phyloP scores from a whole-genome alignment of 2,329 filamentous ascomycete species.

The Arthrobotrys iridis region DNA sequence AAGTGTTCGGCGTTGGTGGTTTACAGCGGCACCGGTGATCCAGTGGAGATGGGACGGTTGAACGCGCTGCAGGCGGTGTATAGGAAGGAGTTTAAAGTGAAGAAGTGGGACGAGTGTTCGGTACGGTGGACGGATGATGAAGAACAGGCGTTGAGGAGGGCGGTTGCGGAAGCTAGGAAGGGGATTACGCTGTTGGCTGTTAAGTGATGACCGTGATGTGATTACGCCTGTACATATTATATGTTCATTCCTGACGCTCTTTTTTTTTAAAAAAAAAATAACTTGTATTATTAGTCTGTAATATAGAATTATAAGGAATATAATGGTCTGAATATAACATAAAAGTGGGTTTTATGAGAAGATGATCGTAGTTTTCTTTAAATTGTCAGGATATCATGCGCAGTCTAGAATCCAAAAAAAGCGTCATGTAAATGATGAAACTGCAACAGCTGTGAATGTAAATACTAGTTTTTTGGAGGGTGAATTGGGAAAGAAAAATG shows the following conservation, averaged over 20 bases:
- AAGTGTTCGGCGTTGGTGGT: slow-evolving; percentile 74
- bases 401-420: too few species aligned
- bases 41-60: slow-evolving; percentile 72
- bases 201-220: slow-evolving; percentile 64
- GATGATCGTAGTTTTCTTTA: too few species aligned
- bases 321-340: too few species aligned
- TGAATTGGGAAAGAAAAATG: too few species aligned
- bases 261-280: too few species aligned
- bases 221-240: background rate
- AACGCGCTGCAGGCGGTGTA: slow-evolving; percentile 71
- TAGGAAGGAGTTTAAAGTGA: slow-evolving; percentile 73
- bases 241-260: too few species aligned
- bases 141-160: slow-evolving; percentile 71
- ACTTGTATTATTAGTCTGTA: background rate
- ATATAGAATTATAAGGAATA: background rate
- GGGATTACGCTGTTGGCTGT: slow-evolving; percentile 74
- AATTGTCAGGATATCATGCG: too few species aligned
- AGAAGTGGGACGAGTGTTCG: slow-evolving; percentile 73
- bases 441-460: too few species aligned
- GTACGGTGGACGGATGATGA: slow-evolving; percentile 75
- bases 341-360: too few species aligned
- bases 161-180: slow-evolving; percentile 69
- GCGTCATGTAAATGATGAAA: too few species aligned
- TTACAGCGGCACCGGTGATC: slow-evolving; percentile 74
- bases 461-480: too few species aligned